Conservation (phyloP, 345 rosid species). For the Odontarrhena argentea region DNA sequence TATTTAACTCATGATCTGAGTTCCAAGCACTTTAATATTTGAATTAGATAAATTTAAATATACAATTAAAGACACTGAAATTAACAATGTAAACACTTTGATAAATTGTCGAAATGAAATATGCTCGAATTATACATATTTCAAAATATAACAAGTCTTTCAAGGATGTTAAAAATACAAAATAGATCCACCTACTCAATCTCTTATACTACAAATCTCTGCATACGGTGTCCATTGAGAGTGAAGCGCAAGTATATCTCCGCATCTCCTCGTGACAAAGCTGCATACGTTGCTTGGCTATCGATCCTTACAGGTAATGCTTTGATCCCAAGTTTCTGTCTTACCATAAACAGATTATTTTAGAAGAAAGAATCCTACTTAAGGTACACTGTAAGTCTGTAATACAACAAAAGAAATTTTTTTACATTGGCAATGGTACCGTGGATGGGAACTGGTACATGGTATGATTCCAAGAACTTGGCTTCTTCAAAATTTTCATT, state of each 20-base stretch:
- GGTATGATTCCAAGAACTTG: conserved; percentile 85
- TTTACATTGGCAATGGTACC: conserved; percentile 69
- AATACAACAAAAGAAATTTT: conserved; percentile 19
- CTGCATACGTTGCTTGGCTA: conserved; percentile 95
- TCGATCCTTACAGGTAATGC: conserved; percentile 88
- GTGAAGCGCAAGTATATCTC: conserved; percentile 90
- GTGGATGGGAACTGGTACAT: conserved; percentile 70
- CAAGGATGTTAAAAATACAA: too few relatives aligned
- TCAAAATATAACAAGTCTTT: too few relatives aligned
- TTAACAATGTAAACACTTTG: too few relatives aligned
- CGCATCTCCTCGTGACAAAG: conserved; percentile 85
- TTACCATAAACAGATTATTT: conserved; percentile 13
- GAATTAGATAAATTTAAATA: too few relatives aligned
- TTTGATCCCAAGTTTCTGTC: conserved; percentile 86
- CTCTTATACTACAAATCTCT: too few relatives aligned
- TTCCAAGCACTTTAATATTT: too few relatives aligned
- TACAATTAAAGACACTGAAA: too few relatives aligned
- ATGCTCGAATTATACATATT: too few relatives aligned
- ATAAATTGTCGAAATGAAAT: too few relatives aligned
- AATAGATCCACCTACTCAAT: too few relatives aligned
- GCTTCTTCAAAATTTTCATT: conserved; percentile 82
- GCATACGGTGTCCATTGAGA: conserved; percentile 38
- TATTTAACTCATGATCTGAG: too few relatives aligned
- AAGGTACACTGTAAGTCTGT: background rate
- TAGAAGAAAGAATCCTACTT: conserved; percentile 7